Evolutionary conservation across 331 rosid species (phyloP), one percentile per base, ranked within the genome.

Genomic region (Saraca asoca): DNA sequence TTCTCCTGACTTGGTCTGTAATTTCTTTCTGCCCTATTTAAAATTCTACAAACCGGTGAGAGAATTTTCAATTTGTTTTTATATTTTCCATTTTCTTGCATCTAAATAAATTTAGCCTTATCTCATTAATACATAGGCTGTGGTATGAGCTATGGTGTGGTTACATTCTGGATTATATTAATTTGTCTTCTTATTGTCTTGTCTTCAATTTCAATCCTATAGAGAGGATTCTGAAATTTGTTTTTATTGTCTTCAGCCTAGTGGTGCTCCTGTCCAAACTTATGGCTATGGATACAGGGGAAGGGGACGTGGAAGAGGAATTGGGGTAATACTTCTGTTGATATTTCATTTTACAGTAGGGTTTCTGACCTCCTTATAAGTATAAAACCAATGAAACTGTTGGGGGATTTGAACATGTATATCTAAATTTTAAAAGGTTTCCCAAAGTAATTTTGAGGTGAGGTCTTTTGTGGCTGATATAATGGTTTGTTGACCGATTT

Each of bases 271-370:
- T 58, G 76, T 15, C 44, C 92, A 80, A 57, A 67, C 44, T 51
- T 80, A 71, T 77, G 85, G 72, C 63, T 83, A 85, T 37, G 66
- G 74, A 39, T 87, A 83, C 69, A 50, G 96, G 73, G 95, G 91
- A 18, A 92, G 82, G 9, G 97, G 87, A 73, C 78, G 91, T 64
- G 97, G 95, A 24, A 39, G 43, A 39, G 43, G 43, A 10, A 39
- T 39, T 39, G 43, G 1, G 43, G 11, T 37, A 37, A 37, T 37
- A 8, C 41, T 5, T 5, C 41, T 37, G 7, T 7, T 39, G 0
- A 1, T 24, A 24, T 24, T 24, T 24, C 31, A 24, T 24, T 24
- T 24, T 24, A 24, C 31, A 24, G 31, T 24, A 24, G 31, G 31
- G 31, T 1, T 24, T 24, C 70, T 13, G 17, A 48, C 31, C 13